A percentile compares a stretch with the other conserved stretches of the same genome.
These are phyloP conservation scores for Solanum hybrid DNA, from an alignment of 305 asterid species.

Conservation along the genomic window DNA sequence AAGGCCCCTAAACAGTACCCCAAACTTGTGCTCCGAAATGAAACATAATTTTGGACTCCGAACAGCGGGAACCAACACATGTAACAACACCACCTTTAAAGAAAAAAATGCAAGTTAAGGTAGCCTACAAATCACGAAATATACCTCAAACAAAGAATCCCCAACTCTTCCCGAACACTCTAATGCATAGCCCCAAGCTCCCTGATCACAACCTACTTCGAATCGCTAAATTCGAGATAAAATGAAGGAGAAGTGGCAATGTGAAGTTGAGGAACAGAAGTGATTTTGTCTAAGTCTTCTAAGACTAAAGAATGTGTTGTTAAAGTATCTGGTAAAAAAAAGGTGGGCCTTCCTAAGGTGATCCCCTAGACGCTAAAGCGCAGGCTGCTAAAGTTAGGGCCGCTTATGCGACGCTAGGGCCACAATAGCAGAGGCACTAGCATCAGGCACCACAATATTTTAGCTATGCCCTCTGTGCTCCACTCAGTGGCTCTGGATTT, in stretches of 20 bases:
- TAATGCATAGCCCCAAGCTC: neutral
- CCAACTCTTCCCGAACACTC: neutral
- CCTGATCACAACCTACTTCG: neutral
- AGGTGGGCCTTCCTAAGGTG: neutral
- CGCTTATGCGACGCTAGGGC: neutral
- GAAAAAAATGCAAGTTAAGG: too few relatives aligned
- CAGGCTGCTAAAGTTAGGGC: neutral
- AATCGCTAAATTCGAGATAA: too few relatives aligned
- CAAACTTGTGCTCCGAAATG: neutral
- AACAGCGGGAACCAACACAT: neutral
- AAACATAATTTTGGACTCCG: neutral
- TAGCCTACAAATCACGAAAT: neutral
- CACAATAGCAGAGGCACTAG: neutral
- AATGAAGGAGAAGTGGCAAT: too few relatives aligned
- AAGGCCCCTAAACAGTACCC: neutral
- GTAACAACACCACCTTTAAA: neutral
- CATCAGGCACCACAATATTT: neutral
- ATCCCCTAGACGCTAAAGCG: neutral
- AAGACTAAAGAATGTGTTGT: neutral
- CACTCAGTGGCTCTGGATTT: neutral
- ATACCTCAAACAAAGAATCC: neutral
- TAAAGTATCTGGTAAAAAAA: too few relatives aligned
- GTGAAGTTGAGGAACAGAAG: too few relatives aligned
- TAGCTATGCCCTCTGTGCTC: fast-evolving
- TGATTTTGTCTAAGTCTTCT: fast-evolving